Conservation (phyloP, 1,284 basidiomycete genomes). For the Mrakiaceae sp. region DNA sequence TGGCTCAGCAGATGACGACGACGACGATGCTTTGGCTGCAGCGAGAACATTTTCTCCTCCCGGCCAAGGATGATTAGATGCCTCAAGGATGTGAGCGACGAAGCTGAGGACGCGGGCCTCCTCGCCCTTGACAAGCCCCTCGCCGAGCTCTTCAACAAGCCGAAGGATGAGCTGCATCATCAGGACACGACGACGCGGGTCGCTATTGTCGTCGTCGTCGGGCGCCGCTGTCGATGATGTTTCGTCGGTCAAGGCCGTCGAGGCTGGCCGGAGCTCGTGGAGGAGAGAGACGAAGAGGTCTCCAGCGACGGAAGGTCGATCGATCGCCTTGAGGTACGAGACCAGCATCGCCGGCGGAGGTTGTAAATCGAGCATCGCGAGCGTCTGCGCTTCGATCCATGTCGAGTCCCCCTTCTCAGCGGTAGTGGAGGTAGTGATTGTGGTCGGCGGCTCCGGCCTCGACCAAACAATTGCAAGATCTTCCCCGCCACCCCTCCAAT, state of each 20-base stretch:
- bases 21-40: slow-evolving; percentile 13
- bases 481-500: slow-evolving; percentile 22
- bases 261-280: slow-evolving; percentile 39
- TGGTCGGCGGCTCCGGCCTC: slow-evolving; percentile 26
- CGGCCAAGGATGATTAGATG: background rate
- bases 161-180: slow-evolving; percentile 65
- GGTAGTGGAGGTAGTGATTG: slow-evolving; percentile 31
- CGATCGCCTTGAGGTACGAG: slow-evolving; percentile 49
- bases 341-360: slow-evolving; percentile 62
- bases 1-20: slow-evolving; percentile 20
- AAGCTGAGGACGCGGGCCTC: slow-evolving; percentile 60
- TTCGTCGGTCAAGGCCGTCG: background rate
- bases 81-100: slow-evolving; percentile 54
- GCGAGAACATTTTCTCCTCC: background rate
- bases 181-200: slow-evolving; percentile 41
- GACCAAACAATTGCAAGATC: slow-evolving; percentile 19
- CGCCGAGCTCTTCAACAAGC: slow-evolving; percentile 58
- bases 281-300: slow-evolving; percentile 61
- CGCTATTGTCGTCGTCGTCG: background rate
- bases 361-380: slow-evolving; percentile 53
- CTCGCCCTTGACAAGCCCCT: slow-evolving; percentile 57
- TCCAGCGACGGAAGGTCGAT: slow-evolving; percentile 55
- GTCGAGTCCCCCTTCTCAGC: background rate
- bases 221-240: background rate
- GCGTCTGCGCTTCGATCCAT: slow-evolving; percentile 32